A percentile compares a stretch with the other conserved stretches of the same genome.
These are phyloP conservation scores for Dioszegia aurantiaca DNA, from an alignment of 768 basidiomycete genomes.

Conservation along the genomic window DNA sequence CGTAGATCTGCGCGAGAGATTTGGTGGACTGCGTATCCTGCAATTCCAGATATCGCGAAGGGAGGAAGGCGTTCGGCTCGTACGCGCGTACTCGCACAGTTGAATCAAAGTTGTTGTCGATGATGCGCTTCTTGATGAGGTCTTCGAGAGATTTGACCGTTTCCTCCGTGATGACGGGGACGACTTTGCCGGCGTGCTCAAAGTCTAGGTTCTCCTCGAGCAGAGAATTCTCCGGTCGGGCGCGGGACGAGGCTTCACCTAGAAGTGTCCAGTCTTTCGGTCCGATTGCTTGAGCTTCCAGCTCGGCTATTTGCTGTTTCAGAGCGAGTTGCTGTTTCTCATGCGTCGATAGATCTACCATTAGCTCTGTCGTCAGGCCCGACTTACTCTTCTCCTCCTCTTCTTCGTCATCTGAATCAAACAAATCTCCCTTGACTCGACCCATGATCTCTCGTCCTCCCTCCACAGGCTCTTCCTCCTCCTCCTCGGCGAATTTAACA, in stretches of 20 bases:
- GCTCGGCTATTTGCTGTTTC: constrained; percentile 69
- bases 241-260: constrained; percentile 79
- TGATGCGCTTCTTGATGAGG: constrained; percentile 80
- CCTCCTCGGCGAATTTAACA: constrained; percentile 25
- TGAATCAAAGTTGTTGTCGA: constrained; percentile 81
- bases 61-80: constrained; percentile 84
- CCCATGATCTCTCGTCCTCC: constrained; percentile 56
- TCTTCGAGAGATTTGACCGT: constrained; percentile 77
- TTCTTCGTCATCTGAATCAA: constrained; percentile 56
- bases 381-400: constrained; percentile 50
- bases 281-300: constrained; percentile 83
- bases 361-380: not conserved
- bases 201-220: constrained; percentile 94
- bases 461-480: constrained; percentile 25
- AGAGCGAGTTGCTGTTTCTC: constrained; percentile 74
- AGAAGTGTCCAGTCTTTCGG: constrained; percentile 88
- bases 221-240: constrained; percentile 84
- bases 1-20: constrained; percentile 93
- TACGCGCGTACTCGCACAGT: constrained; percentile 75
- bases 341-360: constrained; percentile 65
- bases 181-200: constrained; percentile 79
- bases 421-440: constrained; percentile 72
- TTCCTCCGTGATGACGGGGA: constrained; percentile 87
- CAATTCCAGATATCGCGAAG: constrained; percentile 82
- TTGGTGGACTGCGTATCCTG: constrained; percentile 83